Evolutionary conservation across 163 green algal genomes (phyloP).

Genomic region (Prototheca cutis): DNA sequence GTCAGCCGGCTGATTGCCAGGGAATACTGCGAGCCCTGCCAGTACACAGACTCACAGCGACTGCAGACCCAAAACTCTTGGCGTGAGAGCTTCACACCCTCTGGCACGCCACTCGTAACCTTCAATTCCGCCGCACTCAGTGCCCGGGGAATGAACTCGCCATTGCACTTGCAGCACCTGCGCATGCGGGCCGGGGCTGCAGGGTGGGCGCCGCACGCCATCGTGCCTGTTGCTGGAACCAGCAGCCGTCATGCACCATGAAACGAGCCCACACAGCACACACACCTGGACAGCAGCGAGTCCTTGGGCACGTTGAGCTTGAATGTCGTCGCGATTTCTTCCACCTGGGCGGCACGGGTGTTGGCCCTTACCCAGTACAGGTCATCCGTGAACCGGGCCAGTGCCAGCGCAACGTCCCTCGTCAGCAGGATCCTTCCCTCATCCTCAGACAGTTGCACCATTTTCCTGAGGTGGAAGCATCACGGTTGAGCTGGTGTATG

Average conservation of each 20-base stretch:
- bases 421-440: conserved; percentile 44
- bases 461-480: conserved; percentile 3
- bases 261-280: too few species aligned
- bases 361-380: conserved; percentile 8
- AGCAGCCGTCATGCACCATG: too few species aligned
- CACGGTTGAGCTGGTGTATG: not conserved
- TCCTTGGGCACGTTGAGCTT: conserved; percentile 13
- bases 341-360: conserved; percentile 32
- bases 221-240: too few species aligned
- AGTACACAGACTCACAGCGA: conserved; percentile 24
- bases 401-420: conserved; percentile 27
- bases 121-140: conserved; percentile 6
- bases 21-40: conserved; percentile 27
- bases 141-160: conserved; percentile 26
- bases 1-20: conserved; percentile 19
- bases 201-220: too few species aligned
- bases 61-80: conserved; percentile 35
- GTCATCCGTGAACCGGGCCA: conserved; percentile 21
- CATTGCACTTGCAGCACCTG: conserved; percentile 37
- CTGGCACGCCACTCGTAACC: conserved; percentile 17
- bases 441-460: conserved; percentile 33
- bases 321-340: conserved; percentile 32
- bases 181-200: not conserved
- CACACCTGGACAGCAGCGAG: conserved; percentile 28
- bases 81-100: conserved; percentile 12